Evolutionary conservation across 2,329 filamentous ascomycete genomes (phyloP), one percentile per base, ranked within the genome.

Genomic region (Pyrenochaeta sp.): DNA sequence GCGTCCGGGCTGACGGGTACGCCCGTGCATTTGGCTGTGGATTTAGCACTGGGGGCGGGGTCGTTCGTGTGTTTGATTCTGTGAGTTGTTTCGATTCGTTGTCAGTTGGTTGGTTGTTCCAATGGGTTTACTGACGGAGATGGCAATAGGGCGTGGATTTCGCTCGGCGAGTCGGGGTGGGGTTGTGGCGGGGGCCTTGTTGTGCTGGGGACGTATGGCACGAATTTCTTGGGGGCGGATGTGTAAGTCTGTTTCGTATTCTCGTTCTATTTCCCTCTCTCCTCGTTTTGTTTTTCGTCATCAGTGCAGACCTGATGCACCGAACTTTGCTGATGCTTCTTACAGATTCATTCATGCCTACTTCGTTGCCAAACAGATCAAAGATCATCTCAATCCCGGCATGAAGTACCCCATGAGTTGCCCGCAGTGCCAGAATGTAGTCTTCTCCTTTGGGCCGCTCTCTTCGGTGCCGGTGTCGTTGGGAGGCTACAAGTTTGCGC

Each of bases 151-250:
- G 41, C 44, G 0, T 65, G 61, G 61, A 39, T 64, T 1, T 41
- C 45, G 18, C 43, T 64, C 47, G 47, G 44, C 1, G 24, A 10
- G 6, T 0, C 17, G 4, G 4, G 42, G 10, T 41, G 30, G 23
- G n/a, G n/a, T n/a, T 9, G n/a, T n/a, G 10, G 35, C 11, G 17
- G 27, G 2, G 48, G 35, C 2, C 27, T 45, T 22, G 21, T 60
- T 4, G 55, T 68, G 28, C 24, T 67, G 4, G 63, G 59, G 15
- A 61, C 62, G 1, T 68, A 67, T 42, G 50, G 59, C 6, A 63
- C 60, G 3, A 60, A 60, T 6, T 68, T 67, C 14, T 6, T 66
- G 3, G n/a, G n/a, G n/a, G n/a, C n/a, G n/a, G n/a, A 51, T 61
- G 1, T 46, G 51, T n/a, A 64, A 68, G 62, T 66, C 35, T 48